Conservation (phyloP, 1,284 basidiomycete species). For the Pseudomicrostroma phylloplanum region DNA sequence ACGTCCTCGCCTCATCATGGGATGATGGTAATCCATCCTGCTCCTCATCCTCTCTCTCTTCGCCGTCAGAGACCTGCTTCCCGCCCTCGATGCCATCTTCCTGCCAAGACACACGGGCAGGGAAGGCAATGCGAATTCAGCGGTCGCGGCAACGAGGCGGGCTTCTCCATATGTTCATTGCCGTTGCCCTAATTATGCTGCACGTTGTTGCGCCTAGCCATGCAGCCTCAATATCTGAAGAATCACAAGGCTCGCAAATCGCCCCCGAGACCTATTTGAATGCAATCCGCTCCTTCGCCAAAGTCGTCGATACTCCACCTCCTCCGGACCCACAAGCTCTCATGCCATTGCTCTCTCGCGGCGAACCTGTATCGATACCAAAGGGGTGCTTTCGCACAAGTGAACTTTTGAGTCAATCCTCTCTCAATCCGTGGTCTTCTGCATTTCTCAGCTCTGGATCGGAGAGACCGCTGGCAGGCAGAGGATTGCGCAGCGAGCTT, state of each 20-base stretch:
- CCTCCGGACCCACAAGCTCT: neutral
- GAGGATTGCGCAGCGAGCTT: conserved; percentile 2
- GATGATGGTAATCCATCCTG: no score
- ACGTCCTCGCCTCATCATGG: no score
- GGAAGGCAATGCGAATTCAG: no score
- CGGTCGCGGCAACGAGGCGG: no score
- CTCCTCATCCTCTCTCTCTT: no score
- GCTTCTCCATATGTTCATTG: no score
- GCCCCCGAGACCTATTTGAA: neutral
- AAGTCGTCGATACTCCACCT: neutral
- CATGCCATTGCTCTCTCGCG: neutral
- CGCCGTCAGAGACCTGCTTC: no score
- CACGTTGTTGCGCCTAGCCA: no score
- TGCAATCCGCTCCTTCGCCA: no score
- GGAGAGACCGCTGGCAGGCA: neutral
- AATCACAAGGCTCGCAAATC: neutral
- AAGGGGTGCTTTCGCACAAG: conserved; percentile 15
- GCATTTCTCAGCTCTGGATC: neutral
- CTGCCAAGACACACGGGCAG: neutral
- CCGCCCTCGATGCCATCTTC: conserved; percentile 2
- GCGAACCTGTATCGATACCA: conserved; percentile 9
- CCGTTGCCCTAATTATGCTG: no score
- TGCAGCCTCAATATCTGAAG: neutral
- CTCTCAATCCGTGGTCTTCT: neutral
- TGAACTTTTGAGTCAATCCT: neutral